Base-by-base conservation (phyloP, 2,329 filamentous ascomycete species). In the Curvularia sp. region DNA sequence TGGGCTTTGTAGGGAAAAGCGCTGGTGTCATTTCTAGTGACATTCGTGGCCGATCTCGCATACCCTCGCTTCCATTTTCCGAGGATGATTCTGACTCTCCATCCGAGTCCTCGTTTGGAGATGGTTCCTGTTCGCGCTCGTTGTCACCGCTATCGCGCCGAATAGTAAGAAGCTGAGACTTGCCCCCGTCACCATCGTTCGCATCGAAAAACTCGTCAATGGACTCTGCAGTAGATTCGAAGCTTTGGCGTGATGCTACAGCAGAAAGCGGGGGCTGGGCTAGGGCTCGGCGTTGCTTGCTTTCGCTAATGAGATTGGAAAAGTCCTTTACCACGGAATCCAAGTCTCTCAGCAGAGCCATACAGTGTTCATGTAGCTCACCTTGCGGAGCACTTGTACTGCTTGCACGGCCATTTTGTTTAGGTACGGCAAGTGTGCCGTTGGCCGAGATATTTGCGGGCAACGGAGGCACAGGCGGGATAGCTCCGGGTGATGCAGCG, bases 161-260 rank as follows among this genome's bases (percentile, higher is more conserved):
- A 59, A 97, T 94, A 49, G 88, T 88, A 62, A 96, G 82, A 8
- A 97, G 82, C 54, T 91, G 88, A 7, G 89, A 88, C 24, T 77
- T 76, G 31, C 49, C 55, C 0, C 61, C 69, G 15, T 66, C 88
- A 51, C 87, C 89, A 70, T 66, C 67, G 90, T 60, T 88, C 1
- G 95, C 95, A 75, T 99, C 95, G 69, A 97, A 99, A 78, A 98
- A 99, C 74, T 98, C 94, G 56, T 96, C 91, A 2, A 86, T 86
- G 1, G 91, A 89, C 44, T 71, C 73, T 30, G 88, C 84, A 5
- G 54, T 57, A 0, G 93, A 96, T 62, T 97, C 93, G 53, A 96
- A 86, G 71, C 93, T 97, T 70, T 85, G 82, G 38, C 87, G 81
- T 10, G 85, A 84, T 13, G 67, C 69, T 4, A 72, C 65, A 4